Base-by-base conservation (phyloP, 177 flowering plant species). In the Vitis hybrid region DNA sequence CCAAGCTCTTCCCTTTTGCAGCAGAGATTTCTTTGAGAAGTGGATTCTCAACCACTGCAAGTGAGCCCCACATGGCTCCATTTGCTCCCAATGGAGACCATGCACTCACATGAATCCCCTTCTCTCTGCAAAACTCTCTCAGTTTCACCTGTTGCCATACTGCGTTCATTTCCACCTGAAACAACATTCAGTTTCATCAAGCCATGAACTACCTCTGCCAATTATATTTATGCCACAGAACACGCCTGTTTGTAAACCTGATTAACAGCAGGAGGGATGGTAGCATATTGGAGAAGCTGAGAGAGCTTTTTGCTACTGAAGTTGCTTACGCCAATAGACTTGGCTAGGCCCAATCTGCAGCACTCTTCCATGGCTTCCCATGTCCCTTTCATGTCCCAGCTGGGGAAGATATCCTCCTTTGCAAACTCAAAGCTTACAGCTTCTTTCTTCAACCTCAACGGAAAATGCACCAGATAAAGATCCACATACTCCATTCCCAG, bases 311-410 rank as follows among this genome's bases (percentile, higher is more conserved):
- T 71, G 60, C 73, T 58, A n/a, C 73, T 61, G 68, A 84, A 81
- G 65, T 84, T 84, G 80, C 83, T 75, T 18, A 81, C 86, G 6
- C 86, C 84, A 57, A 81, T 81, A 63, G 82, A 72, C 70, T 73
- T 79, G 1, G 81, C 57, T 5, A 84, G 71, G 57, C 86, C 84
- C 17, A 81, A 67, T 3, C 51, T 73, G 9, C 58, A 69, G 58
- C 84, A 79, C 63, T 79, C 30, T 66, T 84, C 86, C 84, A 81
- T 84, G 71, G 81, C 81, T 65, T 61, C 77, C 86, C 86, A 84
- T 2, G 71, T 63, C 14, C 67, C 61, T 11, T 71, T 75, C 8
- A 77, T 49, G 62, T 79, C 80, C 21, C 81, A 67, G 46, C 46
- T 41, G 0, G 74, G 77, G 20, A 79, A 14, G 5, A 79, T 1